Evolutionary conservation across 495 filamentous ascomycete species (phyloP).

Genomic region (Aspergillus nanangensis): DNA sequence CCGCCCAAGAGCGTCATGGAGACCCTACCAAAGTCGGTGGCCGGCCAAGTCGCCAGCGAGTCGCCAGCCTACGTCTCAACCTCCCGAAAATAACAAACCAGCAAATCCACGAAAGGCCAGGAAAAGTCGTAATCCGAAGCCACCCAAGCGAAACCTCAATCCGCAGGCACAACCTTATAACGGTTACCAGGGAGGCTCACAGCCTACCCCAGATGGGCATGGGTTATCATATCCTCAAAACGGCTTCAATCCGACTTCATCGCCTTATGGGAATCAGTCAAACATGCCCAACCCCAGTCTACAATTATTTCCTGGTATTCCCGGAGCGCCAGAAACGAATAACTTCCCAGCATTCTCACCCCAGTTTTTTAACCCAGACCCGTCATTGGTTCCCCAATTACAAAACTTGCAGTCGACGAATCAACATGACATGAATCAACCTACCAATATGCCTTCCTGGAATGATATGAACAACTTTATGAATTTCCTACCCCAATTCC

Average conservation of each 20-base stretch:
- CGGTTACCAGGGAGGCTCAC: neutral
- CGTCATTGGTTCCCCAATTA: no score
- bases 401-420: no score
- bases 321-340: neutral
- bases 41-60: conserved; percentile 5
- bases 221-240: neutral
- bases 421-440: conserved; percentile 8
- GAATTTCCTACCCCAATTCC: conserved; percentile 6
- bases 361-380: no score
- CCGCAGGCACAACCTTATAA: neutral
- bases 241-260: neutral
- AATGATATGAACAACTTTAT: conserved; percentile 6
- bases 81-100: conserved; percentile 1
- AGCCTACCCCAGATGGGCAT: no score
- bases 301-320: neutral
- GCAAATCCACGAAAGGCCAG: neutral
- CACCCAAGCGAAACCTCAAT: neutral
- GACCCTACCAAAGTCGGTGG: conserved; percentile 17
- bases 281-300: neutral
- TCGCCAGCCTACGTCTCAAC: neutral
- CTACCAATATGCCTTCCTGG: conserved; percentile 14
- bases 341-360: neutral
- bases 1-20: conserved; percentile 7
- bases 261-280: no score
- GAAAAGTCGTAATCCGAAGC: neutral